Conservation (phyloP, 352 stramenopile species). For the Globisporangium recalcitrans region DNA sequence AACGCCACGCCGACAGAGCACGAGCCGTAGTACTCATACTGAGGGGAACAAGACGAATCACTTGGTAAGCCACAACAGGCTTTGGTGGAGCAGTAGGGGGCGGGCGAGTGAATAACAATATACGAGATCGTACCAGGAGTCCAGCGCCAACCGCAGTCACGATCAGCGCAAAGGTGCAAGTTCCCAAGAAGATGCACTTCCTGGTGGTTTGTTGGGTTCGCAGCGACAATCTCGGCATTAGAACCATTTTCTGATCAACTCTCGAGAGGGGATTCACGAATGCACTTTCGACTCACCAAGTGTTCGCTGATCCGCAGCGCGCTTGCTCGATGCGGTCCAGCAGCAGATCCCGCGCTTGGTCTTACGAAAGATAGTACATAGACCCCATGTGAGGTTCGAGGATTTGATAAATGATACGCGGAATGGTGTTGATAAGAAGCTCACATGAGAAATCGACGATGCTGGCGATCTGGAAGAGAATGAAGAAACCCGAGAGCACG, state of each 20-base stretch:
- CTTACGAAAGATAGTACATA: conserved; percentile 22
- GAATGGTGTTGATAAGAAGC: conserved; percentile 17
- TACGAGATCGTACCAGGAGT: conserved; percentile 36
- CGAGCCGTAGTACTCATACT: conserved; percentile 89
- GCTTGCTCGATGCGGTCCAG: conserved; percentile 36
- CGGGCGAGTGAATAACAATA: too few relatives aligned
- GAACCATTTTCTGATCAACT: too few relatives aligned
- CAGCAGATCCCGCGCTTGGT: conserved; percentile 54
- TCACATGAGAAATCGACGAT: conserved; percentile 74
- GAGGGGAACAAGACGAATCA: background rate
- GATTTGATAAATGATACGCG: too few relatives aligned
- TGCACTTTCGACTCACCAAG: background rate
- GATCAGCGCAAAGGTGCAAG: conserved; percentile 61
- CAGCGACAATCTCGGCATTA: too few relatives aligned
- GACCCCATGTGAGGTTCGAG: too few relatives aligned
- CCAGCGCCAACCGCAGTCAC: conserved; percentile 33
- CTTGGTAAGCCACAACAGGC: background rate
- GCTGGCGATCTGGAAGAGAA: conserved; percentile 75
- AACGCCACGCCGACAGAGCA: conserved; percentile 76
- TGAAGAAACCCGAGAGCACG: conserved; percentile 61
- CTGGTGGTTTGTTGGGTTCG: conserved; percentile 1
- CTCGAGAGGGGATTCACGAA: too few relatives aligned
- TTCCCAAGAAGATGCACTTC: conserved; percentile 51
- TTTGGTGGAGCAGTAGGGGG: too few relatives aligned
- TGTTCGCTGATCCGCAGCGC: background rate